Evolutionary conservation across 345 rosid species (phyloP).

Genomic region (Acer campestre): DNA sequence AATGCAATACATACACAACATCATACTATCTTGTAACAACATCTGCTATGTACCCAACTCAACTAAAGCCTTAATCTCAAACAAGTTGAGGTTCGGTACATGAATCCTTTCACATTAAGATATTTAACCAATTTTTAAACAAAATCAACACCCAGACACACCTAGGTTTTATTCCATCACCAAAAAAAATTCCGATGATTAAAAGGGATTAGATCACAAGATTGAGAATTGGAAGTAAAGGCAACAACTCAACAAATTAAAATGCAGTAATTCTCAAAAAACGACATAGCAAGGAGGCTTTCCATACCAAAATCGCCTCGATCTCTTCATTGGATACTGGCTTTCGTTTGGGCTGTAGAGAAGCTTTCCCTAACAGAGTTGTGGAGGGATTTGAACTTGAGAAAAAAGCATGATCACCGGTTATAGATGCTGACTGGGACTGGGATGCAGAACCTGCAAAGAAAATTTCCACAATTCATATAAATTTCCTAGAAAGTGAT

Average conservation of each 20-base stretch:
- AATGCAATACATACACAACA: neutral
- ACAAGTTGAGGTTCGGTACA: neutral
- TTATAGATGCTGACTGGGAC: slow-evolving; percentile 33
- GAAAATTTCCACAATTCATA: neutral
- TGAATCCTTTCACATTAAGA: neutral
- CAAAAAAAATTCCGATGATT: no score
- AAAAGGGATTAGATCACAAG: neutral
- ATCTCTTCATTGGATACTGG: slow-evolving; percentile 84
- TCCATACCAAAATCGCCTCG: slow-evolving; percentile 76
- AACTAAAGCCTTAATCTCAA: neutral
- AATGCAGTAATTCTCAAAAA: neutral
- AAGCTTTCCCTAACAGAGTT: slow-evolving; percentile 78
- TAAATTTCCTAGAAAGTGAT: neutral
- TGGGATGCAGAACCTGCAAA: slow-evolving; percentile 47
- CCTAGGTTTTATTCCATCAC: neutral
- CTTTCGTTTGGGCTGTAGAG: slow-evolving; percentile 81
- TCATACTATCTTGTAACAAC: neutral
- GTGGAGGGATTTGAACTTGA: slow-evolving; percentile 46
- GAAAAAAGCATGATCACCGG: slow-evolving; percentile 54
- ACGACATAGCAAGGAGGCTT: neutral
- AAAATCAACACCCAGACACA: neutral
- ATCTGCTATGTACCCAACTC: neutral
- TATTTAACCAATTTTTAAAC: neutral
- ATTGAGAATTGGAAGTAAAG: neutral
- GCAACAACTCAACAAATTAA: neutral